Evolutionary conservation across 371 early-diverging fungal genomes (phyloP).

Genomic region (Lichtheimia ramosa): DNA sequence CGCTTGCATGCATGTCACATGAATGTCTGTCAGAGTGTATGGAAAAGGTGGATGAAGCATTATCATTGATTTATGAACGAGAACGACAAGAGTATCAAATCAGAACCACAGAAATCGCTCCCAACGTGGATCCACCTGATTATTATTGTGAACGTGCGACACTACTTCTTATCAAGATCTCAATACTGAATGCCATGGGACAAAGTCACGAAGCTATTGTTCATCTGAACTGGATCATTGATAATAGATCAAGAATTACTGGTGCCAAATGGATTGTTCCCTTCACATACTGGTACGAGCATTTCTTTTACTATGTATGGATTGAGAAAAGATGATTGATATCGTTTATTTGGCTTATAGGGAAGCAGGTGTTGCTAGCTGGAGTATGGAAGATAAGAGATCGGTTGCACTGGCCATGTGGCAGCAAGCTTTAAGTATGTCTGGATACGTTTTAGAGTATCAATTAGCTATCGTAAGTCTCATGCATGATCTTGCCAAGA

Average conservation of each 20-base stretch:
- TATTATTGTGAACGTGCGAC: conserved; percentile 50
- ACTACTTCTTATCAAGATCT: conserved; percentile 39
- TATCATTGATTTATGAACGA: conserved; percentile 41
- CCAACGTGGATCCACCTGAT: conserved; percentile 36
- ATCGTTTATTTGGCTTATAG: conserved; percentile 13
- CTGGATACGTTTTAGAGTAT: conserved; percentile 60
- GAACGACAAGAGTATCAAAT: conserved; percentile 51
- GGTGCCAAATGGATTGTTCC: conserved; percentile 61
- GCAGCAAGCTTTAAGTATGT: conserved; percentile 48
- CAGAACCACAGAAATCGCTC: conserved; percentile 42
- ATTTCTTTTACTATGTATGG: neutral
- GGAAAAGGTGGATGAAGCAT: conserved; percentile 39
- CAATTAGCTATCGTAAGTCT: conserved; percentile 44
- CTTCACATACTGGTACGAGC: conserved; percentile 58
- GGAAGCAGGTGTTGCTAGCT: conserved; percentile 61
- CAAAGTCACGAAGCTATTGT: conserved; percentile 38
- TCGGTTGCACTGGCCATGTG: conserved; percentile 35
- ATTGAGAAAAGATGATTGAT: neutral
- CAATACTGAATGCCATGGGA: conserved; percentile 31
- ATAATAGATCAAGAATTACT: conserved; percentile 45
- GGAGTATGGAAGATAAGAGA: conserved; percentile 50
- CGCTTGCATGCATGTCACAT: conserved; percentile 53
- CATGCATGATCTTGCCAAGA: neutral
- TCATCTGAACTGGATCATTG: conserved; percentile 62
- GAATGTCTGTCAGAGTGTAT: conserved; percentile 39